These are phyloP conservation scores for Ajuga chamaepitys DNA, from an alignment of 257 asterid genomes.

Conservation along the genomic window DNA sequence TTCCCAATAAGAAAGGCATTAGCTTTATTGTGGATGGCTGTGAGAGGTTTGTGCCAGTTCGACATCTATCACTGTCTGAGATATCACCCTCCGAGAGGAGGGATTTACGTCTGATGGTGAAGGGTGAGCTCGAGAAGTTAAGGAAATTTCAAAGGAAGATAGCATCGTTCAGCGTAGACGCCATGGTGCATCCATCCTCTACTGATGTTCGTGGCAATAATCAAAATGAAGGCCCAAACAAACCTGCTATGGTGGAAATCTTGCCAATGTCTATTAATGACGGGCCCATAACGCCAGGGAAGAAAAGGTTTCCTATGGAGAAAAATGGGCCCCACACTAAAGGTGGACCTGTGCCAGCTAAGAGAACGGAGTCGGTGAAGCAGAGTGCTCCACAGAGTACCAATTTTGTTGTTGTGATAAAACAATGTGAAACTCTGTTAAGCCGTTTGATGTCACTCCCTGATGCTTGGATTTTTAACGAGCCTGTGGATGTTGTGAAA, in stretches of 20 bases:
- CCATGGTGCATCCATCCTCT: slow-evolving; percentile 26
- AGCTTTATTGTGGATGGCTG: slow-evolving; percentile 34
- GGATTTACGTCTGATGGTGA: slow-evolving; percentile 48
- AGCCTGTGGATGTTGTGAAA: slow-evolving; percentile 66
- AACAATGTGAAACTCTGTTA: slow-evolving; percentile 59
- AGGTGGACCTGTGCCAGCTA: slow-evolving; percentile 34
- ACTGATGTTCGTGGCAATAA: slow-evolving; percentile 32
- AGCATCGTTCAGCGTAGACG: slow-evolving; percentile 22
- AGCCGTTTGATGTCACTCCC: slow-evolving; percentile 48
- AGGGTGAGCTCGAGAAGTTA: slow-evolving; percentile 62
- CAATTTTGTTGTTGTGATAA: slow-evolving; percentile 42
- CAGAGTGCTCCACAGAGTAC: slow-evolving; percentile 29
- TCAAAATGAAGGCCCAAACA: slow-evolving; percentile 31
- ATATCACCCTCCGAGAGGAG: slow-evolving; percentile 55
- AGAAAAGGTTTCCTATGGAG: slow-evolving; percentile 39
- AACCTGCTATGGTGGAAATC: slow-evolving; percentile 36
- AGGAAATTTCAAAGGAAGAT: slow-evolving; percentile 54
- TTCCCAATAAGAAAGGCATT: slow-evolving; percentile 26
- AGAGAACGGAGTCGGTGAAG: slow-evolving; percentile 30
- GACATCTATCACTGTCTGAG: slow-evolving; percentile 40
- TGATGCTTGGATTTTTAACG: slow-evolving; percentile 54
- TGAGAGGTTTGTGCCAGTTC: slow-evolving; percentile 48
- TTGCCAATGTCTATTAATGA: slow-evolving; percentile 26
- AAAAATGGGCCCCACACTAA: slow-evolving; percentile 57
- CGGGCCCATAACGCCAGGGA: slow-evolving; percentile 25